A percentile compares a stretch with the other conserved stretches of the same genome.
phyloP scores from a whole-genome alignment of 192 early-diverging fungal genomes.

The Linnemannia hyalina region DNA sequence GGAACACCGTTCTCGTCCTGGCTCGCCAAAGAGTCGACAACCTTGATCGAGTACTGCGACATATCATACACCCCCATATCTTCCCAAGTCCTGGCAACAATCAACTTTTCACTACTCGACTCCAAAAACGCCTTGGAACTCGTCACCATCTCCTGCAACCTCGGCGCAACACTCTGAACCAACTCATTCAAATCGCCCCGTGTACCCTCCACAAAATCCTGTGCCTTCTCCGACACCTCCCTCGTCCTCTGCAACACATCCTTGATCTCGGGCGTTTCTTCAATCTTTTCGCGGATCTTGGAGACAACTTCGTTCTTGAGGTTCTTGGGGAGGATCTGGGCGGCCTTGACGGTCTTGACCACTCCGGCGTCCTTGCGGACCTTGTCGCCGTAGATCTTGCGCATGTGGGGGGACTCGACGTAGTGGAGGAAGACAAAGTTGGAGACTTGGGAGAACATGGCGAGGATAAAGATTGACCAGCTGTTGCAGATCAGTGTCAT shows the following conservation, averaged over 20 bases:
- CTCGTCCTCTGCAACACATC: conserved; percentile 67
- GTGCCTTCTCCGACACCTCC: conserved; percentile 66
- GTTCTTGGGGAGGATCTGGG: conserved; percentile 72
- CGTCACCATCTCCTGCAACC: conserved; percentile 62
- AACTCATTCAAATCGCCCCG: conserved; percentile 62
- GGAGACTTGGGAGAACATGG: conserved; percentile 85
- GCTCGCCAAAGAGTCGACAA: conserved; percentile 11
- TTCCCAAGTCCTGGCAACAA: conserved; percentile 54
- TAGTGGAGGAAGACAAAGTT: conserved; percentile 88
- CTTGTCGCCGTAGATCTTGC: conserved; percentile 85
- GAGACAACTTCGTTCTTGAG: conserved; percentile 64
- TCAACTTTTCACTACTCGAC: conserved; percentile 52
- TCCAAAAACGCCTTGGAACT: conserved; percentile 61
- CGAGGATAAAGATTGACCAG: conserved; percentile 85
- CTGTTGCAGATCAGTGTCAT: conserved; percentile 87
- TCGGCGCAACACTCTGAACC: conserved; percentile 66
- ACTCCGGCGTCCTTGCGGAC: conserved; percentile 89
- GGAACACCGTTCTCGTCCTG: conserved; percentile 18
- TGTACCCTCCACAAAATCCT: conserved; percentile 75
- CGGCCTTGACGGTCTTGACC: conserved; percentile 75
- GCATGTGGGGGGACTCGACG: conserved; percentile 96
- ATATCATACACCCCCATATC: conserved; percentile 59
- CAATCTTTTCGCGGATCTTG: conserved; percentile 62
- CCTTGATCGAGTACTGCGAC: conserved; percentile 58
- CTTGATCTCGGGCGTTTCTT: conserved; percentile 67